Conservation (phyloP, 1,139 yeast species). For the Geotrichum aggregatum region DNA sequence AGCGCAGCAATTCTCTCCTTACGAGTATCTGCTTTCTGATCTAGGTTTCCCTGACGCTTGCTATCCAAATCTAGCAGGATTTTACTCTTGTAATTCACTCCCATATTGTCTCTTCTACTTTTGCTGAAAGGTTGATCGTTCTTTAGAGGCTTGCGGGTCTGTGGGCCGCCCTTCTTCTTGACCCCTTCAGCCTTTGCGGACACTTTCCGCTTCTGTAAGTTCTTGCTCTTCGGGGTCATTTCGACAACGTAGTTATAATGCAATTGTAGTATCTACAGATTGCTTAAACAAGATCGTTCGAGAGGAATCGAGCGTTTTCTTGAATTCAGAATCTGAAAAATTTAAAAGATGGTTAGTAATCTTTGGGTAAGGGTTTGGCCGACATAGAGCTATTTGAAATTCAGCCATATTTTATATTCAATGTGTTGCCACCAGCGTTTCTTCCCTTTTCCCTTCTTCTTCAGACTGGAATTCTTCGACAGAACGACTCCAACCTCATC, state of each 20-base stretch:
- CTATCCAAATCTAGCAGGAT: constrained; percentile 78
- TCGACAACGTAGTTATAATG: too few relatives aligned
- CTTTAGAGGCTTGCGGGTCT: constrained; percentile 3
- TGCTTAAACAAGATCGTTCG: background rate
- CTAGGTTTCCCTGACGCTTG: constrained; percentile 48
- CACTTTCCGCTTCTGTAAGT: constrained; percentile 4
- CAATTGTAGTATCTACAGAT: too few relatives aligned
- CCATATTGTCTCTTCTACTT: constrained; percentile 3
- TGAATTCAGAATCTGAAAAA: background rate
- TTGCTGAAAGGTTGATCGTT: constrained; percentile 13
- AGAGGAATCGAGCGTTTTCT: background rate
- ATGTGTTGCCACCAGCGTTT: background rate
- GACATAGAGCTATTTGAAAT: background rate
- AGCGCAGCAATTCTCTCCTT: constrained; percentile 20
- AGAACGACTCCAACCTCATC: background rate
- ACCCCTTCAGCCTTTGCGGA: constrained; percentile 12
- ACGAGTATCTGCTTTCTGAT: constrained; percentile 20
- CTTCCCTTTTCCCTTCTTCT: background rate
- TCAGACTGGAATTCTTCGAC: too few relatives aligned
- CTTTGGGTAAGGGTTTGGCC: background rate
- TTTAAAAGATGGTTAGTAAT: background rate
- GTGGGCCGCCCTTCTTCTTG: constrained; percentile 13
- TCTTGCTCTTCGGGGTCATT: constrained; percentile 4
- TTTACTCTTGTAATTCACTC: constrained; percentile 66
- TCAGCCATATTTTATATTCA: background rate